Conservation (phyloP, 768 basidiomycete species). For the Leccinum aurantiacum region DNA sequence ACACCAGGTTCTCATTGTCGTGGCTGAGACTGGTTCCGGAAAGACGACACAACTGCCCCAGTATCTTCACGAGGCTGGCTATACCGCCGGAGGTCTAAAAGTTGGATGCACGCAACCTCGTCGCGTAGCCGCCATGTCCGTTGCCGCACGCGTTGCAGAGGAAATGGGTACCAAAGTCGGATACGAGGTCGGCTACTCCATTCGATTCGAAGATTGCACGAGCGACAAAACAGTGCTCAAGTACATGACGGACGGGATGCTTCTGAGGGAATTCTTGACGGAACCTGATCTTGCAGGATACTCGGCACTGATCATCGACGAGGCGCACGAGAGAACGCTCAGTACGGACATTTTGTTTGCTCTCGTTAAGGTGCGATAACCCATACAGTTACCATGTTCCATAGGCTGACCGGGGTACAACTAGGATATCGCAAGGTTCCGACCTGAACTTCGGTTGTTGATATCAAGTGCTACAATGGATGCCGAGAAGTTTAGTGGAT, state of each 20-base stretch:
- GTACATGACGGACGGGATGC: slow-evolving; percentile 99
- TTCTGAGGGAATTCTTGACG: slow-evolving; percentile 93
- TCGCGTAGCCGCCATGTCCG: slow-evolving; percentile 98
- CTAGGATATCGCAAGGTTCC: slow-evolving; percentile 94
- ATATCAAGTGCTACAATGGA: slow-evolving; percentile 98
- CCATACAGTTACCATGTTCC: slow-evolving; percentile 7
- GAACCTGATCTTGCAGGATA: slow-evolving; percentile 97
- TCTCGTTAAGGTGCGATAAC: slow-evolving; percentile 85
- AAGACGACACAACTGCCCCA: slow-evolving; percentile 99
- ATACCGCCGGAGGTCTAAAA: slow-evolving; percentile 82
- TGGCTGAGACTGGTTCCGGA: slow-evolving; percentile 97
- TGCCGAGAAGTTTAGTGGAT: slow-evolving; percentile 96
- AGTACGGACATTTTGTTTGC: slow-evolving; percentile 99
- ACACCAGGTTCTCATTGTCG: slow-evolving; percentile 95
- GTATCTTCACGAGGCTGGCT: slow-evolving; percentile 97
- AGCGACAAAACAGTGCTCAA: slow-evolving; percentile 98
- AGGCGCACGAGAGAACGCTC: slow-evolving; percentile 96
- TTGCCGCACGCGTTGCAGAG: slow-evolving; percentile 97
- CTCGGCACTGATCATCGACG: slow-evolving; percentile 94
- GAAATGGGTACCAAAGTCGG: slow-evolving; percentile 98
- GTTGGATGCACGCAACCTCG: slow-evolving; percentile 94
- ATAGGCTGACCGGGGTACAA: slow-evolving; percentile 23
- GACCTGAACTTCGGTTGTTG: slow-evolving; percentile 88
- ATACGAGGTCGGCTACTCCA: slow-evolving; percentile 99
- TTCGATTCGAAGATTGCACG: slow-evolving; percentile 99